phyloP scores from a whole-genome alignment of 805 yeast species.

The Ogataea dorogensis region DNA sequence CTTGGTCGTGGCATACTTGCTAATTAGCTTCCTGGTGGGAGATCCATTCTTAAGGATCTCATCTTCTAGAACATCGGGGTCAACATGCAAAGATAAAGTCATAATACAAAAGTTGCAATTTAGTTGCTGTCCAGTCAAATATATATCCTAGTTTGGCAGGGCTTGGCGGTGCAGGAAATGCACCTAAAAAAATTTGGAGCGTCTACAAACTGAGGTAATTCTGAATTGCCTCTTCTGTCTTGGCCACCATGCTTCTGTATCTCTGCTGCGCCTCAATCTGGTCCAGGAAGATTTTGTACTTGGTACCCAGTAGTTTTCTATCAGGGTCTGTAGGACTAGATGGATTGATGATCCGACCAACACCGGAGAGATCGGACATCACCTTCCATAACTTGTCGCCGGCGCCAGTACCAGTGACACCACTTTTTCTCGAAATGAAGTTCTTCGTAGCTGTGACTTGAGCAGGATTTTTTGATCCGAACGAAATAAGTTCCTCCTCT shows the following conservation, averaged over 20 bases:
- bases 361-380: conserved; percentile 81
- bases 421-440: conserved; percentile 29
- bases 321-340: conserved; percentile 56
- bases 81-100: conserved; percentile 46
- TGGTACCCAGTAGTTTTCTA: conserved; percentile 66
- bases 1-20: conserved; percentile 22
- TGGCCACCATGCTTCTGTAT: conserved; percentile 70
- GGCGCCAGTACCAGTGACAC: conserved; percentile 24
- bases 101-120: conserved; percentile 23
- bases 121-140: conserved; percentile 2
- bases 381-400: conserved; percentile 80
- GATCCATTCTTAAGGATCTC: conserved; percentile 28
- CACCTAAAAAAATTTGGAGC: background rate
- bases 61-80: conserved; percentile 42
- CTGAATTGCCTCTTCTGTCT: conserved; percentile 36
- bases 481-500: conserved; percentile 50
- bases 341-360: conserved; percentile 79
- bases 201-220: conserved; percentile 27
- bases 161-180: conserved; percentile 7
- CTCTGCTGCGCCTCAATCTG: conserved; percentile 79
- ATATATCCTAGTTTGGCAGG: background rate
- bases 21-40: conserved; percentile 12
- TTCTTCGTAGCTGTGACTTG: conserved; percentile 53
- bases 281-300: conserved; percentile 83
- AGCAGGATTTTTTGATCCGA: conserved; percentile 55